Base-by-base conservation (phyloP, 208 protist genomes). In the Hexamita inflata region DNA sequence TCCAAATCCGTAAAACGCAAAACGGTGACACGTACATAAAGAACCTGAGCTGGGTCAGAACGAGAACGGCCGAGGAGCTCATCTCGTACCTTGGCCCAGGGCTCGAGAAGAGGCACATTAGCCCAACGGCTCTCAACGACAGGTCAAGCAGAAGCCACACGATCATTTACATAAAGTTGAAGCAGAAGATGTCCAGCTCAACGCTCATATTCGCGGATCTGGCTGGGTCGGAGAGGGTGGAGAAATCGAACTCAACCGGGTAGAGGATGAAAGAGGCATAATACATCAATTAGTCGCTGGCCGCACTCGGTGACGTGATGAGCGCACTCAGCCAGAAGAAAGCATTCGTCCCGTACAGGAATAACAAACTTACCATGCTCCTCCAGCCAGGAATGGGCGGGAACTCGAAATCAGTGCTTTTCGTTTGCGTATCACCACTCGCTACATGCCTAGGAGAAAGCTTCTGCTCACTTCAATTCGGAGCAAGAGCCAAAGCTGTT, bases 251-350 rank as follows among this genome's bases (percentile, higher is more conserved):
- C 4, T 86, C 84, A n/a, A 87, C 80, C 0, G 90, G 89, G 29
- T 88, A 91, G 38, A 78, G 67, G 57, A 86, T 93, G 82, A 90
- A 84, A 82, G 90, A 94, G 83, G 88, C 89, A 13, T 89, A 90
- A 57, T 82, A 88, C 68, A 94, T 94, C 74, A 94, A 94, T 84
- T 90, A 91, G 75, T 92, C 88, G 1, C 87, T 94, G 42, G 83
- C 61, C 42, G 73, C 76, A 38, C 85, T 93, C 0, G 81, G 78
- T 35, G 79, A 86, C 62, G 88, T 91, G 1, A 88, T 92, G 35
- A 64, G 75, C 15, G 81, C 87, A 32, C 83, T 93, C 15, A 88
- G 90, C 53, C 88, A 92, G 76, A 81, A 80, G 61, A 82, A 86
- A 59, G 82, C 84, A 41, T 80, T 83, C 74, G 87, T 94, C 29